Percentiles rank a stretch among this genome's conserved stretches.
These are phyloP conservation scores for Aspergillus tubingensis DNA, from an alignment of 2,329 filamentous ascomycete species.

Conservation along the genomic window DNA sequence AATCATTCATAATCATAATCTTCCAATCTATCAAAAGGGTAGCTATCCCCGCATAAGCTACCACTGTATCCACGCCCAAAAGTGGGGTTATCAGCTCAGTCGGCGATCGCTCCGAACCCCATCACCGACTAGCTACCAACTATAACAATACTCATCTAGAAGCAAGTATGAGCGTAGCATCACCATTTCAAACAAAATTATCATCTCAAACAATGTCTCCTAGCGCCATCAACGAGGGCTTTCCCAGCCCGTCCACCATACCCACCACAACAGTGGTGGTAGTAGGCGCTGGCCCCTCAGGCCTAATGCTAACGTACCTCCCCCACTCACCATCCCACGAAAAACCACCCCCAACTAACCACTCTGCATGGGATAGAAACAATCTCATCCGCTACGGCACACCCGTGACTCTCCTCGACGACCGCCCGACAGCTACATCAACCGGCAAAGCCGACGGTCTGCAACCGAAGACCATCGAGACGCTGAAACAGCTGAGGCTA, in stretches of 20 bases:
- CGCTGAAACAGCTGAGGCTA: slow-evolving; percentile 71
- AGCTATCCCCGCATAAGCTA: no score
- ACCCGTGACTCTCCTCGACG: slow-evolving; percentile 66
- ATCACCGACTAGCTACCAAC: slow-evolving; percentile 30
- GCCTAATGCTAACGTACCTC: slow-evolving; percentile 46
- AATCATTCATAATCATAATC: no score
- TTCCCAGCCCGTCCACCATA: slow-evolving; percentile 14
- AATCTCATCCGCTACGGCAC: slow-evolving; percentile 67
- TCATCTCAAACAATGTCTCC: slow-evolving; percentile 27
- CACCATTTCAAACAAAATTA: background rate
- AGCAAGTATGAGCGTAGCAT: slow-evolving; percentile 39
- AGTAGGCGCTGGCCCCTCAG: slow-evolving; percentile 48
- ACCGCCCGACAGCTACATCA: slow-evolving; percentile 66
- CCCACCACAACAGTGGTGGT: slow-evolving; percentile 36
- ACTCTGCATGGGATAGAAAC: slow-evolving; percentile 30
- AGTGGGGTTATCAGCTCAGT: background rate
- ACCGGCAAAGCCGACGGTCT: slow-evolving; percentile 71
- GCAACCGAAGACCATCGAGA: slow-evolving; percentile 78
- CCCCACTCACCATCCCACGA: background rate
- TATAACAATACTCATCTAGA: background rate
- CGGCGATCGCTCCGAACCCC: slow-evolving; percentile 27
- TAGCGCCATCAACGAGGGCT: slow-evolving; percentile 31
- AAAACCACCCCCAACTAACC: background rate
- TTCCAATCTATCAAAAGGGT: no score
- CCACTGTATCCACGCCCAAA: no score